phyloP scores from a whole-genome alignment of 176 grass and related monocot species.

The Leersia perrieri region DNA sequence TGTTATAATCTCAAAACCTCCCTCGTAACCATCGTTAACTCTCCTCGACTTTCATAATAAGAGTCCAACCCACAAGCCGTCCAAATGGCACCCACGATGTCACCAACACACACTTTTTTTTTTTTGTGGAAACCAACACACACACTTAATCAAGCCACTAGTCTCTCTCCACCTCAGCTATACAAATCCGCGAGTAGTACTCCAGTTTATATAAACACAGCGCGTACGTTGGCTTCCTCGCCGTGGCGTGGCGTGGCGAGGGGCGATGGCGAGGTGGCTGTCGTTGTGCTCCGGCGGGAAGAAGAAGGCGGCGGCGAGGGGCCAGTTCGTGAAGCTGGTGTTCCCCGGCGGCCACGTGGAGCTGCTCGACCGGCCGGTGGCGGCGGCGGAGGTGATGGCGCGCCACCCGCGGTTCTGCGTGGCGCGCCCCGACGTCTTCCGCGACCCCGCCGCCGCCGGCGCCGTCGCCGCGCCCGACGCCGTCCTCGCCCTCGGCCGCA shows the following conservation, averaged over 20 bases:
- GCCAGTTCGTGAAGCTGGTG: constrained; percentile 47
- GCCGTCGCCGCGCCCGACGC: constrained; percentile 41
- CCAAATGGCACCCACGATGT: constrained; percentile 26
- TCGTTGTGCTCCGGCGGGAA: constrained; percentile 43
- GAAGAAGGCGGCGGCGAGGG: not conserved
- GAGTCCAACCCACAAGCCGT: constrained; percentile 18
- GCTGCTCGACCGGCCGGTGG: constrained; percentile 45
- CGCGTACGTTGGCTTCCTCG: not conserved
- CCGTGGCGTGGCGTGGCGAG: too few species aligned
- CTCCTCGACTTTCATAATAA: not conserved
- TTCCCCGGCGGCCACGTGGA: constrained; percentile 53
- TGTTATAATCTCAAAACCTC: constrained; percentile 32
- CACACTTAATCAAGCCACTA: not conserved
- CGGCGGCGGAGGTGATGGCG: constrained; percentile 50
- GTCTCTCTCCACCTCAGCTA: not conserved
- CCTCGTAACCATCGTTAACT: constrained; percentile 17
- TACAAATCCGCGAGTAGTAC: too few species aligned
- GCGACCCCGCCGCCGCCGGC: constrained; percentile 23
- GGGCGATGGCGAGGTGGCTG: constrained; percentile 37
- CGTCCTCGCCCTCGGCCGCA: constrained; percentile 37
- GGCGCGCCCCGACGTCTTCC: constrained; percentile 51
- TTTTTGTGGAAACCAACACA: too few species aligned
- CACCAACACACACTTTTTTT: too few species aligned
- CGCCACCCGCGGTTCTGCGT: constrained; percentile 57
- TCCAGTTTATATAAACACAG: constrained; percentile 17